Evolutionary conservation across 345 rosid genomes (phyloP), one percentile per base, ranked within the genome.

Genomic region (Hypericum perforatum): DNA sequence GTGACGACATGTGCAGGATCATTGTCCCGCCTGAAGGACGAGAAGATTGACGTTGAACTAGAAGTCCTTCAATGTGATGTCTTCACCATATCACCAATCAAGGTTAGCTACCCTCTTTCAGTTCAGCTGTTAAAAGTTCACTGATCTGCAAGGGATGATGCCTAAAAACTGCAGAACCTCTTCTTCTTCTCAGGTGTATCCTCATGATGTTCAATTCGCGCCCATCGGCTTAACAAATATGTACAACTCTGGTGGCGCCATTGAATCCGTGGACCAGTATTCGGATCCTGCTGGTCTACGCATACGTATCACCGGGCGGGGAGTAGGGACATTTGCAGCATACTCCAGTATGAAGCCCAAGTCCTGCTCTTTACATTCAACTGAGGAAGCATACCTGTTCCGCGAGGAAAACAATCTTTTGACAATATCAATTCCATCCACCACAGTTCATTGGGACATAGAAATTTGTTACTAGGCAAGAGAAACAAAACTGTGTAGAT

Each of bases 181-280:
- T 0, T 39, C 5, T 10, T 8, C 50, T 29, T 12, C n/a, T 6
- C 66, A 75, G 80, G 75, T 63, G 51, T 75, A 70, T 58, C 2
- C 58, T 13, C 32, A 60, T n/a, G 61, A 53, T 36, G 60, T 77
- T 32, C 56, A 75, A 69, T 77, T 80, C 62, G 86, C 77, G 15
- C 67, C 86, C 0, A 77, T 73, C 39, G 80, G 86, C 39, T 49
- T 75, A 64, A 64, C 51, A 22, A 71, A 75, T 53, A 71, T 77
- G 86, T 80, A 77, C 53, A 75, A 77, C 45, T 43, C 72, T 7
- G 86, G 83, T 7, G 86, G 77, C 39, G 80, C 74, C 15, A 44
- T 80, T 11, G 74, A 68, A 41, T 62, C 68, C 22, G 60, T 77
- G 12, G 55, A 43, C 10, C 41, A 44, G n/a, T 15, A 11, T 16